Evolutionary conservation across 2,329 filamentous ascomycete genomes (phyloP), one percentile per base, ranked within the genome.

Genomic region (Cercospora zeina): DNA sequence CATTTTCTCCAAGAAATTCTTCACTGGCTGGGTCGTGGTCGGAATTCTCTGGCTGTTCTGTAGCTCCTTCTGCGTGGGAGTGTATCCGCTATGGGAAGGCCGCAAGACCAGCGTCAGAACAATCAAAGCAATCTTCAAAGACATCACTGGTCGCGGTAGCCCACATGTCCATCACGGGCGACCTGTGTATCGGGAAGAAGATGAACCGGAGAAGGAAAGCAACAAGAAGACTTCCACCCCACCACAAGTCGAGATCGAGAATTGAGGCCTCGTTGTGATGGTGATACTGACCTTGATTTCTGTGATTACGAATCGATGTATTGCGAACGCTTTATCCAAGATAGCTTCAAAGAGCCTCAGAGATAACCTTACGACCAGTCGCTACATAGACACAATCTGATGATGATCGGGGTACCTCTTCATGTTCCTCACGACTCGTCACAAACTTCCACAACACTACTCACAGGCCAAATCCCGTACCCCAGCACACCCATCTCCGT

Each of bases 61-160:
- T 69, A 89, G 86, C 2, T 78, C 87, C 1, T 80, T 88, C 59
- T 88, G 86, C 9, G 91, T 96, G 0, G 91, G 90, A 0, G 39
- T 96, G 0, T 96, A 89, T 76, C 93, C 93, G 6, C 77, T 95
- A 1, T 95, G 84, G 75, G 91, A 96, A 73, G 90, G 91, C 0
- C 79, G 92, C 1, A 76, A 81, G 60, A 93, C 88, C 1, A 86
- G 90, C 61, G 72, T 74, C 0, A 78, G 83, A 56, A 90, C 87
- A 0, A 75, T 84, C 64, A 85, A 82, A 72, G 79, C 82, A 30
- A 89, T 93, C 66, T 81, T 76, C 42, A 70, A 81, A 59, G 89
- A 92, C 74, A 61, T 89, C 7, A 82, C 73, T 6, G 79, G 78
- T 3, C 71, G 69, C 56, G 64, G 69, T 24, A 71, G 68, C 59